Conservation (phyloP, 2,329 filamentous ascomycete species). For the Rhynchosporium graminicola region DNA sequence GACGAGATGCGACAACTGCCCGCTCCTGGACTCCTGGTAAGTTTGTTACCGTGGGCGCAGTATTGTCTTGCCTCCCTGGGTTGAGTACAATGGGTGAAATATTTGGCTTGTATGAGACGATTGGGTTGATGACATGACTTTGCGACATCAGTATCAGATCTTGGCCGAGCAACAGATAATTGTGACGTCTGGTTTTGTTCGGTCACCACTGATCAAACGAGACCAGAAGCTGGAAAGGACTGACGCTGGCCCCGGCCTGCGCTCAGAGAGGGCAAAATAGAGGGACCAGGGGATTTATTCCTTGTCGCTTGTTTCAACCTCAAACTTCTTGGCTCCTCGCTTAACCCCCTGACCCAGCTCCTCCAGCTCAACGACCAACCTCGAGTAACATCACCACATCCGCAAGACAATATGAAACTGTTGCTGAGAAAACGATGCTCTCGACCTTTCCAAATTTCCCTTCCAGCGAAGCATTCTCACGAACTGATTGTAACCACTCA, state of each 20-base stretch:
- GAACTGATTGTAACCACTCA: no score
- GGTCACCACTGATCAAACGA: neutral
- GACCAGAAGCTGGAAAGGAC: neutral
- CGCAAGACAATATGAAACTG: conserved; percentile 35
- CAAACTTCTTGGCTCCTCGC: conserved; percentile 29
- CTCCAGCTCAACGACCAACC: conserved; percentile 27
- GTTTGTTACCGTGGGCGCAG: neutral
- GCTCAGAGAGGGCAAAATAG: neutral
- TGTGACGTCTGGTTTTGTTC: conserved; percentile 20
- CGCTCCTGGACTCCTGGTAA: neutral
- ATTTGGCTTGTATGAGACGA: neutral
- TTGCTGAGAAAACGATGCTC: conserved; percentile 9
- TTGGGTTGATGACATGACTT: conserved; percentile 19
- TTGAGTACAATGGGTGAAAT: neutral
- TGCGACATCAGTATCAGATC: conserved; percentile 24
- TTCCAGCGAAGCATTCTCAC: neutral
- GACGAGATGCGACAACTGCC: conserved; percentile 8
- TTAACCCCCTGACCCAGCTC: conserved; percentile 25
- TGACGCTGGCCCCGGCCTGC: neutral
- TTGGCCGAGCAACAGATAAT: conserved; percentile 18
- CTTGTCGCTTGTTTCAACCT: conserved; percentile 15
- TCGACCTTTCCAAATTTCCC: neutral
- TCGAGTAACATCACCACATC: conserved; percentile 28
- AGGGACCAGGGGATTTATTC: conserved; percentile 6
- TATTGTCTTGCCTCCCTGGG: conserved; percentile 11